Conservation (phyloP, 2,329 filamentous ascomycete genomes). For the Sporothrix pallida region DNA sequence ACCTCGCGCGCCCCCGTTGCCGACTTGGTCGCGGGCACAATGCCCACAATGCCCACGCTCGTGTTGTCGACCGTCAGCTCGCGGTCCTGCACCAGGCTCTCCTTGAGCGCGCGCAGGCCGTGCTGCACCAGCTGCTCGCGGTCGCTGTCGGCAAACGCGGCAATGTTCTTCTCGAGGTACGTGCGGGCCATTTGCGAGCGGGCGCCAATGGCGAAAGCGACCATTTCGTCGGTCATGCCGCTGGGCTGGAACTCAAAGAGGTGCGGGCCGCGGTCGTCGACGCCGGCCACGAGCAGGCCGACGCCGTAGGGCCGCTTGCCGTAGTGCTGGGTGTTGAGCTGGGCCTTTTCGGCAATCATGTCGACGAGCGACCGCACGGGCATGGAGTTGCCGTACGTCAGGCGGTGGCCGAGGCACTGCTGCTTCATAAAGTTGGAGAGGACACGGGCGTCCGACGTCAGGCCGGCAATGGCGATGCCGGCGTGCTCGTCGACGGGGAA, state of each 20-base stretch:
- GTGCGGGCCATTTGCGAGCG: conserved; percentile 97
- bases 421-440: conserved; percentile 99
- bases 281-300: conserved; percentile 87
- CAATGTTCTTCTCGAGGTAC: conserved; percentile 91
- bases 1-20: conserved; percentile 60
- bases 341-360: conserved; percentile 93
- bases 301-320: conserved; percentile 96
- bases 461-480: conserved; percentile 92
- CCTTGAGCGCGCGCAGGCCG: conserved; percentile 88
- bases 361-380: conserved; percentile 86
- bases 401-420: conserved; percentile 92
- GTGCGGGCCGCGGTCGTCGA: conserved; percentile 92
- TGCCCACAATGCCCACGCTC: conserved; percentile 83
- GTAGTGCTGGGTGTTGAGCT: conserved; percentile 97
- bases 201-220: conserved; percentile 93
- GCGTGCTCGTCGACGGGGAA: conserved; percentile 96
- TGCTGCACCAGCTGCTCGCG: conserved; percentile 90
- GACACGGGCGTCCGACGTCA: conserved; percentile 96
- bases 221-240: conserved; percentile 96
- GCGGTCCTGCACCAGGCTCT: conserved; percentile 95
- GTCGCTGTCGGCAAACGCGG: conserved; percentile 75
- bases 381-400: conserved; percentile 94
- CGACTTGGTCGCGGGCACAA: conserved; percentile 60
- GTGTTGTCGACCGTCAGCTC: conserved; percentile 98
- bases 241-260: conserved; percentile 98